Base-by-base conservation (phyloP, 176 grass and related monocot genomes). In the Rhynchospora breviuscula region DNA sequence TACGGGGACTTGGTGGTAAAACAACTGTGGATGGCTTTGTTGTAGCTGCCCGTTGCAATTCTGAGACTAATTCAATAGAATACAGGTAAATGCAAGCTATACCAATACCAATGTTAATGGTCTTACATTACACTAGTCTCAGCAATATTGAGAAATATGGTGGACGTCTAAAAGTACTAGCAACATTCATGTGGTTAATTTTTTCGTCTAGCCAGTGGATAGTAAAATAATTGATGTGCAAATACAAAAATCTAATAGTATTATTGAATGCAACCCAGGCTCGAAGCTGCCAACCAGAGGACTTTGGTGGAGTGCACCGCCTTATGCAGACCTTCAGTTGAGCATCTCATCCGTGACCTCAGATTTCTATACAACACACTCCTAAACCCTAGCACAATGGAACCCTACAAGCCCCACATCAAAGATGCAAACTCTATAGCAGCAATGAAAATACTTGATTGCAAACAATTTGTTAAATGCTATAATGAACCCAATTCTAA, bases 381-480 rank as follows among this genome's bases (percentile, higher is more conserved):
- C 19, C 89, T 99, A 11, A 90, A 91, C 66, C 96, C 96, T 31
- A 85, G 84, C 17, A 89, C 86, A 11, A 95, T 95, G 92, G 80
- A 86, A 23, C 46, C 89, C 74, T 93, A 86, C 59, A 92, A 93
- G 45, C 88, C 91, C 78, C 88, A 86, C 68, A 78, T 88, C 11
- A 66, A 83, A 82, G 86, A 87, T 63, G 71, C 75, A n/a, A 67
- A 85, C 65, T 85, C 82, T 47, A 86, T 54, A 46, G 91, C 93
- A 57, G 93, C 96, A 61, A 65, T 82, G 77, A 95, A 83, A 85
- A 92, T 99, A 21, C 88, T 99, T 2, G 96, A 99, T 60, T 99
- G 93, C 85, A 99, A 99, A 79, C 93, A 93, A 61, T 95, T 99
- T 85, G 87, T 92, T 68, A 99, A 95, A 80, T 93, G 89, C 64